Base-by-base conservation (phyloP, 2,329 filamentous ascomycete species). In the Aspergillus chevalieri region DNA sequence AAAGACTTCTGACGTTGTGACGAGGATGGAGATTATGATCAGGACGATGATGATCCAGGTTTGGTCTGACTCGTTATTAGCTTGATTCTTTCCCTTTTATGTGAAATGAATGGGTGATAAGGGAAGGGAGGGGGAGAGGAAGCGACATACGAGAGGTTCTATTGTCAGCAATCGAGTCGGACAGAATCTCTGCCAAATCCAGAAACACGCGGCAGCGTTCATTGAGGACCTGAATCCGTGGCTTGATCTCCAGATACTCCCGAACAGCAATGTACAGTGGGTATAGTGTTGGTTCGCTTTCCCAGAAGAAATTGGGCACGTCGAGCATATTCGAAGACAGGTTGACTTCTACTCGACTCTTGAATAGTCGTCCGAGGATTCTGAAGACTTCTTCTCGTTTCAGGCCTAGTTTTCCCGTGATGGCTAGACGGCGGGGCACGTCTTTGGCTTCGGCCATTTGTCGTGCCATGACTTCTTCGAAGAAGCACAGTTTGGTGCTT, bases 41-140 rank as follows among this genome's bases (percentile, higher is more conserved):
- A 98, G 80, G 43, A 95, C 79, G 62, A 98, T 98, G 69, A 97
- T 86, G 68, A 98, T 97, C 92, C 92, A 97, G 1, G 93, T 98
- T 66, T 96, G 95, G 57, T 80, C 74, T 76, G 43, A 41, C 43
- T 9, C 44, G 24, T 48, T 22, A 38, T 48, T 22, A 38, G 34
- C 33, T 36, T 14, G 2, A 4, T 38, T 38, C 8, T 17, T 6
- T 19, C 6, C 17, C 5, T 6, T 30, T 17, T 6, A 8, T 17
- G n/a, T 38, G 7, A 8, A 14, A 14, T 17, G 17, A n/a, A 36
- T 8, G 3, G n/a, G 15, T n/a, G 6, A 3, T 36, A 4, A 4
- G 4, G 8, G 15, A 22, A 6, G 30, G 9, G 5, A 9, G 3
- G 15, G n/a, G 33, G 34, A 19, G 36, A 14, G 24, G 17, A 42